Evolutionary conservation across 2,329 filamentous ascomycete genomes (phyloP), one percentile per base, ranked within the genome.

Genomic region (Coniella vitis): DNA sequence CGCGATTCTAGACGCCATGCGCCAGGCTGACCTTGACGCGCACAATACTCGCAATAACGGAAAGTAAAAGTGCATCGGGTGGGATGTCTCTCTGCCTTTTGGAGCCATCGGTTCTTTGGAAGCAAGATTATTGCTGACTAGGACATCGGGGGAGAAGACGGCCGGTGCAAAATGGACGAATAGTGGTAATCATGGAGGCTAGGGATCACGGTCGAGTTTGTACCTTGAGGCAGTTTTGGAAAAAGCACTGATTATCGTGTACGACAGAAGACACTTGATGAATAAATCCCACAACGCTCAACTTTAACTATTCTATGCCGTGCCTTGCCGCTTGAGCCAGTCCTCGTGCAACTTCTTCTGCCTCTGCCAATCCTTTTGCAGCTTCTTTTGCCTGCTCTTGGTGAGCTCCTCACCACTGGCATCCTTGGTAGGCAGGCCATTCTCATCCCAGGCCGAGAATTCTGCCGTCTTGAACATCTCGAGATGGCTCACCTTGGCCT

Each of bases 341-440:
- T 68, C 69, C 58, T 85, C 80, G 64, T 83, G 78, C 56, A 75
- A 56, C 69, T 84, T 86, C 70, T 82, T 85, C 69, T 87, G 84
- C 57, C 70, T 76, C 60, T 85, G 80, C 83, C 82, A 87, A 52
- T 83, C 79, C 69, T 87, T 87, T 62, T 67, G 75, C 54, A 87
- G 61, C 69, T 82, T 85, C 72, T 87, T 87, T 32, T 61, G 62
- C 58, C 72, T 72, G 48, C 72, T 79, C 68, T 87, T 86, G 9
- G 79, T 72, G n/a, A 87, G 65, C 56, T 84, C 80, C 54, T 75
- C 75, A 2, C 83, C 84, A 20, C 77, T 73, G 21, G 70, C 72
- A 58, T 85, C 79, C 58, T 73, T 76, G 0, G 71, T 76, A 13
- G 84, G 83, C 44, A 87, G 51, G 0, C 83, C 84, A 38, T 83